Conservation (phyloP, 371 early-diverging fungal species). For the Globomyces sp. region DNA sequence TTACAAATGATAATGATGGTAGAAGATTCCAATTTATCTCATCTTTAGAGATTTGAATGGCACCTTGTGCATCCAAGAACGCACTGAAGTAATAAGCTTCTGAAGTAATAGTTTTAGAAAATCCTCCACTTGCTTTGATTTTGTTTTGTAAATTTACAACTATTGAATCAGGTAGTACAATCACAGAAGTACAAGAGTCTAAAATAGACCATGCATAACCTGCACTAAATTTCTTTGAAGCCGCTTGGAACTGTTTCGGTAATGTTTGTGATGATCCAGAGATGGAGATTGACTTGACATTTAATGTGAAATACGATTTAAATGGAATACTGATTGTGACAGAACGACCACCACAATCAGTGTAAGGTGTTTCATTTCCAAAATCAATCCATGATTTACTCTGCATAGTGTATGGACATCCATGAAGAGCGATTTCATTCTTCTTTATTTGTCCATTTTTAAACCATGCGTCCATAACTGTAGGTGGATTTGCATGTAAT, state of each 20-base stretch:
- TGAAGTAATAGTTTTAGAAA: neutral
- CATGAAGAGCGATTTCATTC: slow-evolving; percentile 11
- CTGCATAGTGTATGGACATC: slow-evolving; percentile 2
- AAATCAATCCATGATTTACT: slow-evolving; percentile 8
- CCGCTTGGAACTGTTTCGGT: slow-evolving; percentile 1
- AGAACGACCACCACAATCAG: neutral
- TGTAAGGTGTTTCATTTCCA: slow-evolving; percentile 5
- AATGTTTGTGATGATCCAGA: neutral
- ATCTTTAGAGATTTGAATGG: neutral
- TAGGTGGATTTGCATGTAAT: neutral
- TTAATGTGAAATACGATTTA: slow-evolving; percentile 4
- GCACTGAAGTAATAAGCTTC: neutral
- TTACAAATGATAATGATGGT: slow-evolving; percentile 5
- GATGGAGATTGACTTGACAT: neutral
- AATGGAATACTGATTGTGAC: neutral
- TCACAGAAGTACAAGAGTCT: slow-evolving; percentile 10
- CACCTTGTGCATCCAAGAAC: neutral
- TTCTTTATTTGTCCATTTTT: neutral
- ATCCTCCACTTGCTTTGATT: neutral
- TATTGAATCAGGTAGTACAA: neutral
- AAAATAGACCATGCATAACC: slow-evolving; percentile 1
- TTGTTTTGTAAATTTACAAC: neutral
- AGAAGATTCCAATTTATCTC: neutral
- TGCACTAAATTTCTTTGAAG: neutral
- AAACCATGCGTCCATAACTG: slow-evolving; percentile 9